Percentiles rank a stretch among this genome's conserved stretches.
Evolutionary conservation across 441 rosid genomes (phyloP).

Genomic region (Theobroma grandiflorum): DNA sequence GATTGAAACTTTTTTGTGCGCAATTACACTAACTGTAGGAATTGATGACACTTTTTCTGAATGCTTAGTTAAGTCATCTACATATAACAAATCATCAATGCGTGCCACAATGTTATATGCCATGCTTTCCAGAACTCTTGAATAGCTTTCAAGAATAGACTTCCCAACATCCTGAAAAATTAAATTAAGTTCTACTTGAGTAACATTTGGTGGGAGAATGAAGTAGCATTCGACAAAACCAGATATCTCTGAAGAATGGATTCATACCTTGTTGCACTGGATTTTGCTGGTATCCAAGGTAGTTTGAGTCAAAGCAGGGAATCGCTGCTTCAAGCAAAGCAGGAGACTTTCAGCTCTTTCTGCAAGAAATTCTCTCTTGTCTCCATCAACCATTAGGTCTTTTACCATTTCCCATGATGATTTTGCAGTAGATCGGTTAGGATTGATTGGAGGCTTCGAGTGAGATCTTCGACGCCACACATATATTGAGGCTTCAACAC

Average conservation of each 20-base stretch:
- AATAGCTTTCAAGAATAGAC: slow-evolving; percentile 75
- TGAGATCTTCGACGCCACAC: slow-evolving; percentile 67
- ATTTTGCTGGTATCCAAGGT: slow-evolving; percentile 77
- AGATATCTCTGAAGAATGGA: not conserved
- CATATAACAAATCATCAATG: slow-evolving; percentile 74
- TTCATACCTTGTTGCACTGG: slow-evolving; percentile 67
- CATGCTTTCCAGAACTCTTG: slow-evolving; percentile 74
- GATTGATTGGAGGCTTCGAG: slow-evolving; percentile 50
- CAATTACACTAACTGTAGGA: slow-evolving; percentile 48
- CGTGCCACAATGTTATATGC: slow-evolving; percentile 77
- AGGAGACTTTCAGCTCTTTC: slow-evolving; percentile 73
- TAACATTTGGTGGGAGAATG: not conserved
- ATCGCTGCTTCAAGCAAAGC: slow-evolving; percentile 75
- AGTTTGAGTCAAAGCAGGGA: slow-evolving; percentile 72
- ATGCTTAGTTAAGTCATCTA: slow-evolving; percentile 69
- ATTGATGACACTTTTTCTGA: slow-evolving; percentile 53
- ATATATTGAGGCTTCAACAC: slow-evolving; percentile 69
- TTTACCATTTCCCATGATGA: slow-evolving; percentile 75
- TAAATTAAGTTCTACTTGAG: slow-evolving; percentile 20
- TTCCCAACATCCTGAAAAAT: slow-evolving; percentile 71
- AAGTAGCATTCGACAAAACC: not conserved
- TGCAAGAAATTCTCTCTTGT: slow-evolving; percentile 68
- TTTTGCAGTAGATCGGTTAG: slow-evolving; percentile 51
- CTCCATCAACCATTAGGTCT: slow-evolving; percentile 68
- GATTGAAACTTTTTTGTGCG: slow-evolving; percentile 61